Evolutionary conservation across 192 early-diverging fungal species (phyloP).

Genomic region (Coemansia sp.): DNA sequence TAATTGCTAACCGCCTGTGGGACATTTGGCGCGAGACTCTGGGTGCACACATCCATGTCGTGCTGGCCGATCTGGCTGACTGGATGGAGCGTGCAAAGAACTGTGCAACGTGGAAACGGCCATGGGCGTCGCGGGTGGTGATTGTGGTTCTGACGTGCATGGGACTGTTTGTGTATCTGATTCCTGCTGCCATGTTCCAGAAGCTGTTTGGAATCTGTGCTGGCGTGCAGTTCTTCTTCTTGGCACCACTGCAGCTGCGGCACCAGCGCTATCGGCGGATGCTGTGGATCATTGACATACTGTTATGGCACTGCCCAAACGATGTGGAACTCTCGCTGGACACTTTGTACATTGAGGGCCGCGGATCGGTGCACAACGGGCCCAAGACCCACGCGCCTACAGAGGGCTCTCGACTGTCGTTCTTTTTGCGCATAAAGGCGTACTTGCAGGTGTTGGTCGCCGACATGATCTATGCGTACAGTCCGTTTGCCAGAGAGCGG

Average conservation of each 20-base stretch:
- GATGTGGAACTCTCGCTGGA: constrained; percentile 49
- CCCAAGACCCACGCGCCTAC: neutral
- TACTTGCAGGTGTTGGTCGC: constrained; percentile 17
- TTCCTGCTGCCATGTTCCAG: constrained; percentile 35
- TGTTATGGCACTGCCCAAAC: constrained; percentile 51
- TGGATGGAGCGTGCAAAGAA: constrained; percentile 55
- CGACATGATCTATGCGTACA: constrained; percentile 34
- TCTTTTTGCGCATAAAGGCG: constrained; percentile 2
- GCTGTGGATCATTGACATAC: constrained; percentile 45
- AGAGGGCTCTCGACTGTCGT: neutral
- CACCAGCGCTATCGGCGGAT: constrained; percentile 48
- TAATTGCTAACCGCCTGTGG: constrained; percentile 48
- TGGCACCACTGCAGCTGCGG: constrained; percentile 47
- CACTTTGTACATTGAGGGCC: constrained; percentile 31
- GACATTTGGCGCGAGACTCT: constrained; percentile 51
- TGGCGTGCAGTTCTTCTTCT: constrained; percentile 52
- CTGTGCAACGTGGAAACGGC: constrained; percentile 52
- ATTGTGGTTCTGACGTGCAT: constrained; percentile 24
- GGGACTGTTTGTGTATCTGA: constrained; percentile 30
- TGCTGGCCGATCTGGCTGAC: constrained; percentile 48
- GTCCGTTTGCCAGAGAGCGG: constrained; percentile 24
- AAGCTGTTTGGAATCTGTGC: constrained; percentile 34
- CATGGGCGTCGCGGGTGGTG: constrained; percentile 45
- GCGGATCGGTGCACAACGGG: neutral
- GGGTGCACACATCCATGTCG: constrained; percentile 44